Conservation (phyloP, 768 basidiomycete species). For the Phaeotremella skinneri region DNA sequence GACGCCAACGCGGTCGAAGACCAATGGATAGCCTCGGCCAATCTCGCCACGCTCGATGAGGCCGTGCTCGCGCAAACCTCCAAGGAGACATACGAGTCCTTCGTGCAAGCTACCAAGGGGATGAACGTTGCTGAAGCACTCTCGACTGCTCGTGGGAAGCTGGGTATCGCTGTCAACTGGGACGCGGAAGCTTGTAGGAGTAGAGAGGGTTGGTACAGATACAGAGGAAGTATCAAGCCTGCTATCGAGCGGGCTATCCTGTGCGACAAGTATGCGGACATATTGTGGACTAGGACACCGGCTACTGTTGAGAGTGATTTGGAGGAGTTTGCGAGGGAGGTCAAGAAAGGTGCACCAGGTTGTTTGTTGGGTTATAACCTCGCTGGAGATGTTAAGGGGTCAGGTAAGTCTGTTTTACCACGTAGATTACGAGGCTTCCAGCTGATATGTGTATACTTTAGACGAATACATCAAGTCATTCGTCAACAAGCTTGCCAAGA, state of each 20-base stretch:
- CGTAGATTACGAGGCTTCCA: neutral
- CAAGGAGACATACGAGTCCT: neutral
- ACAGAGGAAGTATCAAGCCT: slow-evolving; percentile 1
- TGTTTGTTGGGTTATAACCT: slow-evolving; percentile 2
- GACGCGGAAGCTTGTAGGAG: neutral
- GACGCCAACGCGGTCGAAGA: slow-evolving; percentile 2
- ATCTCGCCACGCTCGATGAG: neutral
- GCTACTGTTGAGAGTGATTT: neutral
- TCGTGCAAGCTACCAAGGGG: neutral
- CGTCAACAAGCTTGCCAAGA: slow-evolving; percentile 1
- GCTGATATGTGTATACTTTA: neutral
- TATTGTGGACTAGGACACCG: slow-evolving; percentile 4
- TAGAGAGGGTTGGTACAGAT: slow-evolving; percentile 1
- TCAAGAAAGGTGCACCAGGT: neutral
- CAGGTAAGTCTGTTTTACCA: neutral
- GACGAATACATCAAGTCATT: neutral
- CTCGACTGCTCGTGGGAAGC: neutral
- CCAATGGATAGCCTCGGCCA: neutral
- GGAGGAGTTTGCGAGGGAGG: slow-evolving; percentile 5
- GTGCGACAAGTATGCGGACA: slow-evolving; percentile 3
- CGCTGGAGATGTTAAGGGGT: neutral
- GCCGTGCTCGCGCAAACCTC: neutral
- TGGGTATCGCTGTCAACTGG: neutral
- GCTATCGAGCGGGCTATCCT: slow-evolving; percentile 2
- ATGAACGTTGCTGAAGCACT: slow-evolving; percentile 1